Evolutionary conservation across 257 asterid species (phyloP), one percentile per base, ranked within the genome.

Genomic region (Mentha longifolia): DNA sequence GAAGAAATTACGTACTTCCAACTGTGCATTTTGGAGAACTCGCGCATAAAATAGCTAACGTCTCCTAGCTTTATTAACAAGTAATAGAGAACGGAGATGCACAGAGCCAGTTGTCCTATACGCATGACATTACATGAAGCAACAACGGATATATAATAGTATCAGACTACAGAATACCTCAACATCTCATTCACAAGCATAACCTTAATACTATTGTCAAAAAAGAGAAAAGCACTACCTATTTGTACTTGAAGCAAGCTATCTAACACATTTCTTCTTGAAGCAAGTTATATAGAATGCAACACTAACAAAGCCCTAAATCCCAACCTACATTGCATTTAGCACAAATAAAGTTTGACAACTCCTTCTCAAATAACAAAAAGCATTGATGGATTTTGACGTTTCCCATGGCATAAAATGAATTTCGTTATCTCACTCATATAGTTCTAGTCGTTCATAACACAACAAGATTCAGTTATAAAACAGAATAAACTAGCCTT

Each of bases 241-340:
- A 43, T 3, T 7, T 22, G 22, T 15, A 35, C 72, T 67, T 60
- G 52, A 46, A 60, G 39, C 46, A 68, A 68, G 46, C 4, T 7
- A 43, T 22, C 39, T 5, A 25, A 19, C 33, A 16, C 2, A 33
- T 7, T 50, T 50, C n/a, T 0, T 28, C n/a, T 60, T 61, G 19
- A 71, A 17, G 17, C 64, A 71, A 50, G 70, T 65, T n/a, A 73
- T 57, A 57, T 47, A 28, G 5, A 7, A 57, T 45, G 9, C 11
- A 39, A 61, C 54, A 22, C 30, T 10, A 33, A 31, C 59, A 43
- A 41, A 50, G 13, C 65, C 61, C 14, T 4, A 56, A 67, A 31
- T 10, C 39, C 15, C 9, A 58, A 9, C 25, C 43, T 28, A 39
- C n/a, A 28, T 49, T n/a, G 8, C 19, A 47, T 0, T 1, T 9